These are phyloP conservation scores for Xylaria scruposa DNA, from an alignment of 495 filamentous ascomycete genomes.

Conservation along the genomic window DNA sequence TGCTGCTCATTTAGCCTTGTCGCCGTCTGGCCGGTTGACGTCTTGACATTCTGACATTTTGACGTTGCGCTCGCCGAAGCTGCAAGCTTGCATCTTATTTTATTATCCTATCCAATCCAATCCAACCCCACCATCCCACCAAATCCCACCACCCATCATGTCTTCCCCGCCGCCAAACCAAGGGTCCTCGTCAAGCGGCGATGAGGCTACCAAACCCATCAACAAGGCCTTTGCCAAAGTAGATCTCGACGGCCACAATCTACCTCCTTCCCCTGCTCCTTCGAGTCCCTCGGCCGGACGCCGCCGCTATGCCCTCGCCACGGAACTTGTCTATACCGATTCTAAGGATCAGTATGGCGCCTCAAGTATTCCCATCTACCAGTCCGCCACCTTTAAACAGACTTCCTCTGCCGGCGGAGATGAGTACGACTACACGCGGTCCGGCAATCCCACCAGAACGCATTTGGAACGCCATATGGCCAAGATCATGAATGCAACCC, in stretches of 20 bases:
- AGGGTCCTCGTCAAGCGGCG: constrained; percentile 34
- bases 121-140: constrained; percentile 6
- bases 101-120: not conserved
- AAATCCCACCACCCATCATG: constrained; percentile 38
- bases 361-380: constrained; percentile 95
- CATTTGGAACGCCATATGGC: constrained; percentile 96
- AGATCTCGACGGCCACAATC: constrained; percentile 86
- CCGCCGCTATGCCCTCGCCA: constrained; percentile 86
- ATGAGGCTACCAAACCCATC: constrained; percentile 40
- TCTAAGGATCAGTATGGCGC: constrained; percentile 94
- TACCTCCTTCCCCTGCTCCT: constrained; percentile 93
- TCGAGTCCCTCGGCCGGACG: constrained; percentile 85
- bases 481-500: constrained; percentile 96
- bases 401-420: constrained; percentile 74
- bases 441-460: constrained; percentile 93
- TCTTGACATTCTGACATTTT: not conserved
- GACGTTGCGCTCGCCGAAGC: not conserved
- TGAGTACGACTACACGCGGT: constrained; percentile 98
- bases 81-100: not conserved
- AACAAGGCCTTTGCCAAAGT: constrained; percentile 76
- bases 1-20: not conserved
- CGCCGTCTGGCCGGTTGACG: not conserved
- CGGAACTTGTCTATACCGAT: constrained; percentile 95
- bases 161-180: constrained; percentile 37
- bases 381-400: constrained; percentile 98